Evolutionary conservation across 805 yeast species (phyloP).

Genomic region (Nakazawaea anatomiae): DNA sequence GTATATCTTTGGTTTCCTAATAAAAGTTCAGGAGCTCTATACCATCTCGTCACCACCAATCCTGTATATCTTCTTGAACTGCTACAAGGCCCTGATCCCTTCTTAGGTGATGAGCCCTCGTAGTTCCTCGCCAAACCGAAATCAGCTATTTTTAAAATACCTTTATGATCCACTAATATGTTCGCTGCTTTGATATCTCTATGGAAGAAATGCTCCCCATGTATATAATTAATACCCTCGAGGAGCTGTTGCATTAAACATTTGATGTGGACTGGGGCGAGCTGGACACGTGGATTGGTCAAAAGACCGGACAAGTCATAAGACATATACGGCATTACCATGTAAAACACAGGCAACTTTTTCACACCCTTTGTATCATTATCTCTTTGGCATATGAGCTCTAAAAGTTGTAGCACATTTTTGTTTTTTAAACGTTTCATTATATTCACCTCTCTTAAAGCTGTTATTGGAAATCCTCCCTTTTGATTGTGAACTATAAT

Average conservation of each 20-base stretch:
- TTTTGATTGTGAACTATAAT: constrained; percentile 71
- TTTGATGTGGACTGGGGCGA: constrained; percentile 68
- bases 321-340: constrained; percentile 90
- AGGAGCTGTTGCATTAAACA: constrained; percentile 76
- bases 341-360: constrained; percentile 49
- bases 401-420: constrained; percentile 72
- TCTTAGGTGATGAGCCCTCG: constrained; percentile 28
- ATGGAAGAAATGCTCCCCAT: constrained; percentile 56
- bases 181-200: constrained; percentile 97
- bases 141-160: constrained; percentile 86
- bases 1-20: constrained; percentile 84
- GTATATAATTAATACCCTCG: constrained; percentile 78
- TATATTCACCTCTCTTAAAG: constrained; percentile 85
- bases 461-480: constrained; percentile 90
- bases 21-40: constrained; percentile 90
- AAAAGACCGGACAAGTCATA: constrained; percentile 87
- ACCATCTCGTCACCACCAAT: constrained; percentile 93
- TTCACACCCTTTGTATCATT: constrained; percentile 20
- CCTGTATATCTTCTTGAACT: constrained; percentile 50
- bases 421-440: constrained; percentile 63
- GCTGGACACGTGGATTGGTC: constrained; percentile 64
- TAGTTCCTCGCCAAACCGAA: constrained; percentile 82
- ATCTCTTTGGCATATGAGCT: constrained; percentile 58
- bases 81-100: constrained; percentile 40
- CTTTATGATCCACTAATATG: constrained; percentile 69